Base-by-base conservation (phyloP, 108 stramenopile species). In the Cyclotella atomus region DNA sequence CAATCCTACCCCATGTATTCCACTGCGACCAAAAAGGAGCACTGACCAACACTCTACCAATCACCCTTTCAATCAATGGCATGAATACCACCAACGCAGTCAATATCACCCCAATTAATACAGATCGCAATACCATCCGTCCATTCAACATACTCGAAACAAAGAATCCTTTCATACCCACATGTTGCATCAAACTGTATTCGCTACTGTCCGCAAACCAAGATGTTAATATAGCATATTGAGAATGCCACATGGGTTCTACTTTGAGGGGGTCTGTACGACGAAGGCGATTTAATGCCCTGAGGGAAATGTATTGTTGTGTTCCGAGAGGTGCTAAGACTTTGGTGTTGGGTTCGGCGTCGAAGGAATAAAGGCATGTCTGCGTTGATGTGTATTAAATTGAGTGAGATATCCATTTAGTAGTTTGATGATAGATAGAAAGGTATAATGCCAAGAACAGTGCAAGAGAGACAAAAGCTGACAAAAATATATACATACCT, bases 231-330 rank as follows among this genome's bases (percentile, higher is more conserved):
- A 95, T 88, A 24, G 87, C 75, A 68, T 93, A 95, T 59, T 85
- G 77, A 20, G 81, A 82, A 68, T 91, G 89, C 95, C 95, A 95
- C 89, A 95, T 91, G 28, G 89, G 87, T 72, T 95, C 92, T 4
- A 95, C 92, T 67, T 95, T 95, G 70, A 89, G 77, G 16, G 91
- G 89, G 83, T 95, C 95, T 0, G 80, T 88, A 2, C 95, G 85
- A 16, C 95, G 88, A 46, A 93, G 76, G 52, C 89, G 85, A 77
- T 93, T 95, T 59, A 95, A 63, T 17, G 91, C 79, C 8, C 75
- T 43, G 4, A 95, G 70, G 15, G 88, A 83, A 35, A 95, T 93
- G 88, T 89, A 95, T 68, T 91, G 77, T 27, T 54, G 68, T 0
- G 85, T 84, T 12, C 80, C 91, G 12, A 82, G 19, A 0, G 95